Conservation (phyloP, 2,329 filamentous ascomycete genomes). For the Aspergillus sp. region DNA sequence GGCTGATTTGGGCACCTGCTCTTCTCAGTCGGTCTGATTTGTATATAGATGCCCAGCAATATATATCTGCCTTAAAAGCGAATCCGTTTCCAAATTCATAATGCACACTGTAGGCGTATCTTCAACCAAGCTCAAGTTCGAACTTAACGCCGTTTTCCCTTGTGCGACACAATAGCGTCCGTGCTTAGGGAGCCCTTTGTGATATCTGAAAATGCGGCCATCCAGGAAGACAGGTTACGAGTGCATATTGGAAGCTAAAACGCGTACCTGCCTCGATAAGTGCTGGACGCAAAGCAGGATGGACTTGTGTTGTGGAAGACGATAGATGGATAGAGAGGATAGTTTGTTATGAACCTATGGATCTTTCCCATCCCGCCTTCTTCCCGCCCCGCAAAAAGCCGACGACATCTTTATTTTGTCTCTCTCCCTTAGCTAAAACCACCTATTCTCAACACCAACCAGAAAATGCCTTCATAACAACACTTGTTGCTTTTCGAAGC, state of each 20-base stretch:
- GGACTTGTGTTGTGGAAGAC: background rate
- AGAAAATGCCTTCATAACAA: background rate
- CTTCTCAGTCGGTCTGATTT: background rate
- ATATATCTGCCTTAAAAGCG: background rate
- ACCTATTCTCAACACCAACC: background rate
- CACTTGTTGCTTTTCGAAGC: background rate
- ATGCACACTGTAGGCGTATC: background rate
- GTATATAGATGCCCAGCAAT: slow-evolving; percentile 7
- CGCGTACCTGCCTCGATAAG: background rate
- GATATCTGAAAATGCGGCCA: background rate
- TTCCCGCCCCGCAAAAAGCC: slow-evolving; percentile 6
- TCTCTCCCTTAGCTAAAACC: background rate
- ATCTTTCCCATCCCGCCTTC: slow-evolving; percentile 1
- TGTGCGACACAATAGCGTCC: slow-evolving; percentile 1
- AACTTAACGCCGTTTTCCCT: background rate
- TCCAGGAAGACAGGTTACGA: background rate
- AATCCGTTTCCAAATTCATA: background rate
- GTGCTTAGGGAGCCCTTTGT: background rate
- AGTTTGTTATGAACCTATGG: background rate
- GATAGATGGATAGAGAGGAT: too few species aligned
- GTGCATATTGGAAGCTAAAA: background rate
- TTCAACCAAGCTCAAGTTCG: background rate
- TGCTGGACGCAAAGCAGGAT: background rate
- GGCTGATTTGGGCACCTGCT: background rate
- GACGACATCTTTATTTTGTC: background rate